Percentiles rank a stretch among this genome's conserved stretches.
phyloP scores from a whole-genome alignment of 2,329 filamentous ascomycete genomes.

The Capronia coronata region DNA sequence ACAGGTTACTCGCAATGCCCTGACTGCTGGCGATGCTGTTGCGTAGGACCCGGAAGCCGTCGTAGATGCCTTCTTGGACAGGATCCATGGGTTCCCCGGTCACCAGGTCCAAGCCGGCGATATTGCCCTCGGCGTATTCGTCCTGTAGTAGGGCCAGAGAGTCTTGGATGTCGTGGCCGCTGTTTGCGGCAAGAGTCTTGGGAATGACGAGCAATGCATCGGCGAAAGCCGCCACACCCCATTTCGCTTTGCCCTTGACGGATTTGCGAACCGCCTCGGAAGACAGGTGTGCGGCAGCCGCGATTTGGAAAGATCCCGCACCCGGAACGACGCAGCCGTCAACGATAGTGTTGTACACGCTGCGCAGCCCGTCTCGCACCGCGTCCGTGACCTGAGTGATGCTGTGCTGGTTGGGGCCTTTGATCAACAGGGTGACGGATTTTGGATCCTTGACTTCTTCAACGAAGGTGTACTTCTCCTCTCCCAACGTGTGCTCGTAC shows the following conservation, averaged over 20 bases:
- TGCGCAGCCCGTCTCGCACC: constrained; percentile 86
- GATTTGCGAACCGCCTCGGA: constrained; percentile 80
- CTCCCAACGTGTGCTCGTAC: constrained; percentile 93
- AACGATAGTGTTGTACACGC: constrained; percentile 99
- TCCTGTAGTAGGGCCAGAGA: constrained; percentile 80
- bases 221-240: constrained; percentile 88
- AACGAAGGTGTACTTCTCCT: constrained; percentile 98
- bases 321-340: constrained; percentile 92
- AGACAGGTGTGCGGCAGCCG: constrained; percentile 78
- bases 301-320: constrained; percentile 91
- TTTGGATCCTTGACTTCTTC: constrained; percentile 99
- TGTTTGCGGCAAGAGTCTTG: constrained; percentile 94
- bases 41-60: constrained; percentile 89
- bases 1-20: constrained; percentile 88
- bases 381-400: constrained; percentile 96
- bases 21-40: constrained; percentile 92
- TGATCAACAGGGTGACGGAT: constrained; percentile 94
- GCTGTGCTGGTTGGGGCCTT: constrained; percentile 93
- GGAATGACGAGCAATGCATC: constrained; percentile 93
- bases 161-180: constrained; percentile 94
- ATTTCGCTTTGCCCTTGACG: constrained; percentile 97
- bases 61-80: constrained; percentile 82
- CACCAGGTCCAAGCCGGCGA: constrained; percentile 77
- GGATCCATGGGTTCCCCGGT: constrained; percentile 95
- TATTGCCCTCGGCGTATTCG: constrained; percentile 73